Evolutionary conservation across 805 yeast genomes (phyloP).

Genomic region (Millerozyma miso): DNA sequence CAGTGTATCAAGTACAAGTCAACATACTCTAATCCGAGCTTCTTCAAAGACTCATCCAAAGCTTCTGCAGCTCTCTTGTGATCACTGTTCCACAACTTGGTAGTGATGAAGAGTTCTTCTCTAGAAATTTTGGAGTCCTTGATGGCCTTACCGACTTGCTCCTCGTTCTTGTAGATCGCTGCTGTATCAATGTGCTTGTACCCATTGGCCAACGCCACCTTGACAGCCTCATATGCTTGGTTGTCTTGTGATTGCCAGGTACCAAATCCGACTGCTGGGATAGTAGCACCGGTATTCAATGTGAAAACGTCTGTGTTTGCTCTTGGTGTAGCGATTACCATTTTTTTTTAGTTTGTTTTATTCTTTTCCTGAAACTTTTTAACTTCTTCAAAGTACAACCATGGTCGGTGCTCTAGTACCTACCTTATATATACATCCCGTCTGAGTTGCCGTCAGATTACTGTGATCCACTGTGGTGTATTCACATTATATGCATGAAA

Average conservation of each 20-base stretch:
- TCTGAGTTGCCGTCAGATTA: not conserved
- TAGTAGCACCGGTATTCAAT: constrained; percentile 57
- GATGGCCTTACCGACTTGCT: constrained; percentile 49
- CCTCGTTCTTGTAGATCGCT: constrained; percentile 59
- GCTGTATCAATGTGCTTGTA: constrained; percentile 77
- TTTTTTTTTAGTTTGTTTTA: no score
- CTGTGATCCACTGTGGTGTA: not conserved
- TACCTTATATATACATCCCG: no score
- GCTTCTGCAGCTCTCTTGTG: constrained; percentile 48
- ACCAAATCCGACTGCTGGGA: constrained; percentile 72
- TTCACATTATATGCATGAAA: not conserved
- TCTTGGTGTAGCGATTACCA: constrained; percentile 2
- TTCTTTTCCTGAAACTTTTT: no score
- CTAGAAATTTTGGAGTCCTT: constrained; percentile 59
- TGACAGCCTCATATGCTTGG: constrained; percentile 51
- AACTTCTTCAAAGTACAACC: no score
- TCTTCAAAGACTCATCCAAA: constrained; percentile 51
- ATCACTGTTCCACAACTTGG: constrained; percentile 58
- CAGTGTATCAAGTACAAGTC: constrained; percentile 76
- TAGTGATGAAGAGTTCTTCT: constrained; percentile 60
- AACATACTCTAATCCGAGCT: constrained; percentile 66
- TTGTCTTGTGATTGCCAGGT: constrained; percentile 61
- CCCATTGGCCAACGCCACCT: constrained; percentile 59
- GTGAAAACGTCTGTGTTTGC: constrained; percentile 18
- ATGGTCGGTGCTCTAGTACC: no score